These are phyloP conservation scores for Fusarium sp. DNA, from an alignment of 2,329 filamentous ascomycete species.

Conservation along the genomic window DNA sequence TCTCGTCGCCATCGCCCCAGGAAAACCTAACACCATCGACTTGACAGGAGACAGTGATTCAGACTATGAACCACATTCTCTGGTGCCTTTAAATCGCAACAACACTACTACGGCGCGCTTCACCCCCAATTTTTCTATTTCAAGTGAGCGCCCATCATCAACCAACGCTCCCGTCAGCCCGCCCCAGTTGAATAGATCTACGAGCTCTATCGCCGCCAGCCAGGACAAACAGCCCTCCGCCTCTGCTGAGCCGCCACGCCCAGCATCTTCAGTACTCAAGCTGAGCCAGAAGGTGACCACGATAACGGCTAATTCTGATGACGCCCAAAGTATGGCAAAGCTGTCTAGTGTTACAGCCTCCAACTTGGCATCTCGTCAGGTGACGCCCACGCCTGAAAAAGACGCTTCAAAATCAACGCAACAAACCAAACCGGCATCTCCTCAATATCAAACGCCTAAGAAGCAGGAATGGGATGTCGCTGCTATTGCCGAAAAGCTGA, in stretches of 20 bases:
- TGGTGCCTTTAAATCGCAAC: neutral
- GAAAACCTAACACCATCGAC: constrained; percentile 23
- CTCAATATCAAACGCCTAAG: constrained; percentile 36
- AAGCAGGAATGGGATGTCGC: constrained; percentile 54
- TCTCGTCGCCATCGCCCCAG: constrained; percentile 7
- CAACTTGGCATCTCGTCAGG: constrained; percentile 35
- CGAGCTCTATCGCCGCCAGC: constrained; percentile 3
- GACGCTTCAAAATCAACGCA: constrained; percentile 16
- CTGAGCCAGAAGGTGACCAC: constrained; percentile 16
- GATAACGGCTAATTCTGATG: constrained; percentile 13
- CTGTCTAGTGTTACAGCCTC: constrained; percentile 30
- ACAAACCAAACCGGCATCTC: constrained; percentile 20
- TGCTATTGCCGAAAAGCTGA: constrained; percentile 55
- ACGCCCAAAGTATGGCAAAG: constrained; percentile 39
- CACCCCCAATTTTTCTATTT: constrained; percentile 7
- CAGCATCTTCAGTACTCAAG: neutral
- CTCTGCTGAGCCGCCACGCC: constrained; percentile 1
- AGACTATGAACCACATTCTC: neutral
- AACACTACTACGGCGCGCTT: constrained; percentile 20
- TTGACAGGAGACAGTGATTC: constrained; percentile 28
- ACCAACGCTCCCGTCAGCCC: constrained; percentile 43
- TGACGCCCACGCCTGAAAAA: constrained; percentile 36
- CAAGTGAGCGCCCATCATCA: constrained; percentile 13
- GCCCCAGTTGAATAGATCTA: constrained; percentile 40
- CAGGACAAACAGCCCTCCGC: neutral